A percentile compares a stretch with the other conserved stretches of the same genome.
Conservation (phyloP, 2,329 filamentous ascomycete genomes). For the Exserohilum rostratum region DNA sequence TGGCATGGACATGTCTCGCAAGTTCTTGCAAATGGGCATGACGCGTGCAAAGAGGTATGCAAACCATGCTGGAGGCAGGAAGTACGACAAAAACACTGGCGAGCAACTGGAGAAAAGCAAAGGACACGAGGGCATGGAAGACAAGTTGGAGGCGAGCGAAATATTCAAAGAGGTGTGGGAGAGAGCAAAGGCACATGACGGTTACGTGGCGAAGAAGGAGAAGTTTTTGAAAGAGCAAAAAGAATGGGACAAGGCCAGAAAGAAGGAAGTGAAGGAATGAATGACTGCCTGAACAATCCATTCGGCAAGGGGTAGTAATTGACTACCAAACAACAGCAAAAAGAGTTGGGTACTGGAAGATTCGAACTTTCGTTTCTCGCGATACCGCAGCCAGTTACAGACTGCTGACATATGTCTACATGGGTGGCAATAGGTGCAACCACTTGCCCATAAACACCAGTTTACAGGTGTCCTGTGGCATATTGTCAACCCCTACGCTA, state of each 20-base stretch:
- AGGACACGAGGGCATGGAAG: slow-evolving; percentile 54
- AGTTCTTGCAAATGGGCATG: slow-evolving; percentile 71
- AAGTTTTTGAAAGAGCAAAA: slow-evolving; percentile 57
- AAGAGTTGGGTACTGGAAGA: slow-evolving; percentile 1
- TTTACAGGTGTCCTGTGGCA: background rate
- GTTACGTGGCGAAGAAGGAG: slow-evolving; percentile 54
- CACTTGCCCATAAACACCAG: background rate
- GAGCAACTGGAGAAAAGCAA: slow-evolving; percentile 53
- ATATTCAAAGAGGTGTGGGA: slow-evolving; percentile 60
- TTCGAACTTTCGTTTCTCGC: slow-evolving; percentile 6
- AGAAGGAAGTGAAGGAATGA: slow-evolving; percentile 9
- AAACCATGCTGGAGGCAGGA: slow-evolving; percentile 62
- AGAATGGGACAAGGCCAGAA: slow-evolving; percentile 47
- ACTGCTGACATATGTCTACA: background rate
- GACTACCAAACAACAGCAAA: background rate
- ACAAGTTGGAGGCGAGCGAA: slow-evolving; percentile 58
- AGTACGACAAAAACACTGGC: slow-evolving; percentile 55
- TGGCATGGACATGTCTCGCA: slow-evolving; percentile 68
- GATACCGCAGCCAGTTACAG: background rate
- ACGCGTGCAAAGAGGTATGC: slow-evolving; percentile 66
- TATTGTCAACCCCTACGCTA: background rate
- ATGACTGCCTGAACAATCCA: background rate
- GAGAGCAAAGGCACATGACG: slow-evolving; percentile 52
- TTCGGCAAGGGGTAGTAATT: too few species aligned
- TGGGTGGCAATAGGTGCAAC: background rate